Conservation (phyloP, 345 rosid genomes). For the Populus euphratica region DNA sequence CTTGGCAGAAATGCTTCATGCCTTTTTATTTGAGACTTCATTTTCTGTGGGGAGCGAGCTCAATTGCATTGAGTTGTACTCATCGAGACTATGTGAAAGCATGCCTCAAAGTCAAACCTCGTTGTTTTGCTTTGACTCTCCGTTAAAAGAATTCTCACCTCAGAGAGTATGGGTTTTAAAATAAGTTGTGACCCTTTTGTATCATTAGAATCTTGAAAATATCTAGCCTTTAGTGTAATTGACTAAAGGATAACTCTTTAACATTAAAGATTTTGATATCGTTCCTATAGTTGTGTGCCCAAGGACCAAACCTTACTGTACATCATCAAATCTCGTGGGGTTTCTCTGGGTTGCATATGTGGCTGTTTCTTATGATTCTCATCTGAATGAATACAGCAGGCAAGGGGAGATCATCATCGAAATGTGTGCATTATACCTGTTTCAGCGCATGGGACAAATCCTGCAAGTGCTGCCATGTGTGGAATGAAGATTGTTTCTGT, state of each 20-base stretch:
- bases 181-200: neutral
- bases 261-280: neutral
- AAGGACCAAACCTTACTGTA: neutral
- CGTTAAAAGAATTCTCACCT: neutral
- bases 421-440: conserved; percentile 97
- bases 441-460: conserved; percentile 99
- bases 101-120: neutral
- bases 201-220: neutral
- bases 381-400: conserved; percentile 40
- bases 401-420: conserved; percentile 95
- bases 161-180: neutral
- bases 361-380: neutral
- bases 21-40: neutral
- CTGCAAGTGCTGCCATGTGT: conserved; percentile 99
- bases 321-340: neutral
- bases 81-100: neutral
- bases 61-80: neutral
- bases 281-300: neutral
- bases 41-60: neutral
- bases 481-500: conserved; percentile 95
- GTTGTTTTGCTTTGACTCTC: neutral
- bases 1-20: neutral
- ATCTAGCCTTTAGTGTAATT: neutral
- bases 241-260: neutral
- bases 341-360: neutral